A percentile compares a stretch with the other conserved stretches of the same genome.
Conservation (phyloP, 768 basidiomycete species). For the Sporobolomyces pararoseus region DNA sequence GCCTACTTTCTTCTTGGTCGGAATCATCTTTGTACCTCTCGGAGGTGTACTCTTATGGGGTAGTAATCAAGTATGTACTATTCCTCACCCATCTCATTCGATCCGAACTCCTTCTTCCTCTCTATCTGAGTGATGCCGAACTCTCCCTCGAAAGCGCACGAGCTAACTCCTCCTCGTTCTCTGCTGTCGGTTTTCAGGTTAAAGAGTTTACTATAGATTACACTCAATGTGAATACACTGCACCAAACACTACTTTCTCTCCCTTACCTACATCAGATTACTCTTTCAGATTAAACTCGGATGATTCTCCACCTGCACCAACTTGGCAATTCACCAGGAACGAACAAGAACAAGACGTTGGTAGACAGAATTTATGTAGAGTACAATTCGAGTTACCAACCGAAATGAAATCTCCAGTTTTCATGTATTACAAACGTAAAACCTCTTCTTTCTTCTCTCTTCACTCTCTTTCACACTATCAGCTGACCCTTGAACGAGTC, state of each 20-base stretch:
- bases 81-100: too few relatives aligned
- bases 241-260: constrained; percentile 55
- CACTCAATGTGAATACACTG: constrained; percentile 75
- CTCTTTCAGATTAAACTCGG: constrained; percentile 64
- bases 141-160: neutral
- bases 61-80: constrained; percentile 57
- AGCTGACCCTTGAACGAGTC: neutral
- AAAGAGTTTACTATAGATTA: constrained; percentile 94
- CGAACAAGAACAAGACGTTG: constrained; percentile 53
- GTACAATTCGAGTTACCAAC: constrained; percentile 79
- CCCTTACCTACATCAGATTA: constrained; percentile 61
- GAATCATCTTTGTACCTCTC: constrained; percentile 90
- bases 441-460: constrained; percentile 8
- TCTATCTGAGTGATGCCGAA: neutral
- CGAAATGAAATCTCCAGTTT: constrained; percentile 66
- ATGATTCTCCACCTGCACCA: constrained; percentile 58
- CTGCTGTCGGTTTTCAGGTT: constrained; percentile 55
- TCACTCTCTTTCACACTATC: constrained; percentile 18
- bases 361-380: constrained; percentile 63
- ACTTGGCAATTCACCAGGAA: constrained; percentile 67
- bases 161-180: constrained; percentile 45
- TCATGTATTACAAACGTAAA: constrained; percentile 80
- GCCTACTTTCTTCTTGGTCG: constrained; percentile 91
- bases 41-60: constrained; percentile 89
- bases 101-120: neutral